phyloP scores from a whole-genome alignment of 495 filamentous ascomycete genomes.

The Cryomyces minteri region DNA sequence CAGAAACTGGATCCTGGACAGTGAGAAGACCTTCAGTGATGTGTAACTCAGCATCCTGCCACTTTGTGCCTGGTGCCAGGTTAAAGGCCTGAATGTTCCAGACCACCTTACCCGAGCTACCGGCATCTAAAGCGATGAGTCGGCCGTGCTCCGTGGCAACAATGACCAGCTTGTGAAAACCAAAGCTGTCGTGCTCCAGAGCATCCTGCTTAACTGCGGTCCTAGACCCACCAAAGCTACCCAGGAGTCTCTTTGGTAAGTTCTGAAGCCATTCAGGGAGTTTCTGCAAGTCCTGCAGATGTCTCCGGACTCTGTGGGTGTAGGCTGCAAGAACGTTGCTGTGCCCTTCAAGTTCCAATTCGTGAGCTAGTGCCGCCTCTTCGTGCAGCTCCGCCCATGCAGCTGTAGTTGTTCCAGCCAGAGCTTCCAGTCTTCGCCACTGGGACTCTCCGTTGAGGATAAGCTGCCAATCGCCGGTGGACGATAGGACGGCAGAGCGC shows the following conservation, averaged over 20 bases:
- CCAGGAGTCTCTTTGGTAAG: constrained; percentile 31
- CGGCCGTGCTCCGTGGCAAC: constrained; percentile 67
- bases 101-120: constrained; percentile 49
- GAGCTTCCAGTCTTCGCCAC: constrained; percentile 69
- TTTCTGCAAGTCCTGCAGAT: constrained; percentile 57
- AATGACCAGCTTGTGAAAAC: constrained; percentile 65
- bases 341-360: constrained; percentile 73
- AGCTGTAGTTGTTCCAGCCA: constrained; percentile 58
- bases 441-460: constrained; percentile 61
- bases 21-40: constrained; percentile 30
- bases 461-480: constrained; percentile 62
- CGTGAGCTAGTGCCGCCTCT: constrained; percentile 52
- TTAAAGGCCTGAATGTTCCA: constrained; percentile 50
- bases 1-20: constrained; percentile 23
- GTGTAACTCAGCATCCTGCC: constrained; percentile 18
- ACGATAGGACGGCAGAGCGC: constrained; percentile 49
- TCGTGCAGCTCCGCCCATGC: constrained; percentile 53
- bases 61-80: constrained; percentile 31
- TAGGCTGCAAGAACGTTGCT: constrained; percentile 64
- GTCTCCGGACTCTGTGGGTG: constrained; percentile 68
- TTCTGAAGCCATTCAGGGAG: constrained; percentile 49
- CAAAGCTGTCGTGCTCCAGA: constrained; percentile 61
- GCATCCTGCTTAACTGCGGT: constrained; percentile 27
- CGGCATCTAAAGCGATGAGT: constrained; percentile 60
- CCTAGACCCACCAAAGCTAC: constrained; percentile 41